Base-by-base conservation (phyloP, 2,329 filamentous ascomycete species). In the Ophiognomonia clavigignenti-juglandacearum region DNA sequence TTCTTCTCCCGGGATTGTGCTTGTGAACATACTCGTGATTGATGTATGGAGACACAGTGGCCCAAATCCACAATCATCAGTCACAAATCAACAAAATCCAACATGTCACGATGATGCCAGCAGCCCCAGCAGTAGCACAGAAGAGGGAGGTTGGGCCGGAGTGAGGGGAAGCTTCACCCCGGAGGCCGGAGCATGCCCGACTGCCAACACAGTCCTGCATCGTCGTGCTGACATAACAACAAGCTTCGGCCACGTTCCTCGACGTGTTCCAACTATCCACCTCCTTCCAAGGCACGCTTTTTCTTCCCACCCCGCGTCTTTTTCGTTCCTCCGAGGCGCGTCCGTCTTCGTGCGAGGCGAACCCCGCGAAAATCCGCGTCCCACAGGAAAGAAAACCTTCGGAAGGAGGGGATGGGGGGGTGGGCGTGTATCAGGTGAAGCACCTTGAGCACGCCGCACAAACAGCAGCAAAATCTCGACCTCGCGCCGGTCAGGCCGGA, bases 391-490 rank as follows among this genome's bases (percentile, higher is more conserved):
- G n/a, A n/a, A n/a, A n/a, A n/a, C n/a, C n/a, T n/a, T n/a, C n/a
- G n/a, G n/a, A n/a, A n/a, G n/a, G n/a, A n/a, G n/a, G n/a, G n/a
- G n/a, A n/a, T n/a, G n/a, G n/a, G n/a, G 22, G 20, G 3, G 18
- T 4, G 40, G 20, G 29, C n/a, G 40, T 43, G 40, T 43, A 35
- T 43, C 40, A 43, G 40, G 40, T 35, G 32, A 35, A 16, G 32
- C 32, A 35, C n/a, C n/a, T n/a, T n/a, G n/a, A 16, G 19, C n/a
- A 35, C n/a, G 32, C 9, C 32, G 16, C n/a, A 5, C 14, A 16
- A 4, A 5, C n/a, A n/a, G 32, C 13, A 35, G 10, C 13, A 31
- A 5, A 5, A 31, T 13, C 11, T 34, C 31, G 13, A 16, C 3
- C 32, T n/a, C n/a, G n/a, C n/a, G n/a, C n/a, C n/a, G n/a, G n/a